These are phyloP conservation scores for Castanea mollissima DNA, from an alignment of 306 rosid species.

Conservation along the genomic window DNA sequence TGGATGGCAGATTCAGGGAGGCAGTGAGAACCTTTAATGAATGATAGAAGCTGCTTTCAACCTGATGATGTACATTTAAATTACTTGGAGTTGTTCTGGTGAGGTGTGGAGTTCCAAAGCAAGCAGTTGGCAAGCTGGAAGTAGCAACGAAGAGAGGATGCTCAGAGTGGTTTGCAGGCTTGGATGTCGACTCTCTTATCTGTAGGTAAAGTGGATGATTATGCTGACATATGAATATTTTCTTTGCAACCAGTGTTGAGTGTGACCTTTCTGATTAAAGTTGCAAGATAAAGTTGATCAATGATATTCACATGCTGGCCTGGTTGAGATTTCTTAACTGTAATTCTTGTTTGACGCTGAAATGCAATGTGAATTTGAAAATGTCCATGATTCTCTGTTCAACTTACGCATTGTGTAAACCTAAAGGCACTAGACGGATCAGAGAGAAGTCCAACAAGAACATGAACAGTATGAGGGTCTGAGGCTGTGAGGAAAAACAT, in stretches of 20 bases:
- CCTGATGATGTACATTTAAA: slow-evolving; percentile 72
- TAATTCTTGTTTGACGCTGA: not conserved
- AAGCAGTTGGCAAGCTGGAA: slow-evolving; percentile 64
- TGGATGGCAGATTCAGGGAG: slow-evolving; percentile 54
- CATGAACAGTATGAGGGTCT: not conserved
- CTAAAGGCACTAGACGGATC: not conserved
- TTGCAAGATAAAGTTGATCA: not conserved
- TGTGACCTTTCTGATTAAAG: not conserved
- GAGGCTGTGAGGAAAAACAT: not conserved
- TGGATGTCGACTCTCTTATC: slow-evolving; percentile 64
- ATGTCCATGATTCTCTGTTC: not conserved
- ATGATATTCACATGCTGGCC: not conserved
- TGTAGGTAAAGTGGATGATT: slow-evolving; percentile 48
- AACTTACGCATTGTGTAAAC: not conserved
- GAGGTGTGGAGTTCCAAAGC: slow-evolving; percentile 69
- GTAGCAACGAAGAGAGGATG: slow-evolving; percentile 48
- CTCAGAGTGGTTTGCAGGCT: slow-evolving; percentile 42
- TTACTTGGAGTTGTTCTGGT: slow-evolving; percentile 60
- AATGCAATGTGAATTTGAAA: not conserved
- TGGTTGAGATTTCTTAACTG: not conserved
- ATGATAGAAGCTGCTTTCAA: slow-evolving; percentile 51
- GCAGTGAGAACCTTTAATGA: slow-evolving; percentile 53
- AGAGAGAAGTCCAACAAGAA: not conserved
- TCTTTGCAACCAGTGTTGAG: not conserved
- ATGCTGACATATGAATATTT: slow-evolving; percentile 26